Percentiles rank a stretch among this genome's conserved stretches.
phyloP scores from a whole-genome alignment of 164 flowering plant species.

The Vitis amurensis region DNA sequence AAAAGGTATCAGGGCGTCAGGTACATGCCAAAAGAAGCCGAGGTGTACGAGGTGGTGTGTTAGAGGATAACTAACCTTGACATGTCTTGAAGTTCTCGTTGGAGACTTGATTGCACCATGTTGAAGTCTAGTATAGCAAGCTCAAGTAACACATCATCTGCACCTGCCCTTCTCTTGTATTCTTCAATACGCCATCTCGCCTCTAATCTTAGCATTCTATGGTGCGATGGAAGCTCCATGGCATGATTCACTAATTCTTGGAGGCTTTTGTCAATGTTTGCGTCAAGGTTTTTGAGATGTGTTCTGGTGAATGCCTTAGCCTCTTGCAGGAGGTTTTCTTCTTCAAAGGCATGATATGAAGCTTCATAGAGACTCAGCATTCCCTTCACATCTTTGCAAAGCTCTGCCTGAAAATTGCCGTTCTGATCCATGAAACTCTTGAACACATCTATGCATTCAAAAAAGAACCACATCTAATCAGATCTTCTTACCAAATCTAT shows the following conservation, averaged over 20 bases:
- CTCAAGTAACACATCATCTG: slow-evolving; percentile 18
- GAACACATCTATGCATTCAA: slow-evolving; percentile 23
- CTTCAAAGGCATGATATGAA: slow-evolving; percentile 21
- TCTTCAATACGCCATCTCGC: slow-evolving; percentile 25
- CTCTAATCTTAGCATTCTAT: slow-evolving; percentile 19
- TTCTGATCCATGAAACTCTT: slow-evolving; percentile 19
- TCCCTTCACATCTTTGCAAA: slow-evolving; percentile 24
- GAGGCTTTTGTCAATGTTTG: neutral
- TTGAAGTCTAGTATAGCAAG: slow-evolving; percentile 35
- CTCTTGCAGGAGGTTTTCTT: slow-evolving; percentile 26
- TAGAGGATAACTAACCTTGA: slow-evolving; percentile 18
- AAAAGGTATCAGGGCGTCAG: too few species aligned
- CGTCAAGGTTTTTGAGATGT: slow-evolving; percentile 9
- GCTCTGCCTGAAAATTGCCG: slow-evolving; percentile 10
- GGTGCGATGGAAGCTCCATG: too few species aligned
- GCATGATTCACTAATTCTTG: slow-evolving; percentile 15
- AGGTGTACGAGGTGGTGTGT: too few species aligned
- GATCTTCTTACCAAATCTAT: too few species aligned
- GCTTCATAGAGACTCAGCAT: slow-evolving; percentile 36
- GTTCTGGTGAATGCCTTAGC: slow-evolving; percentile 20
- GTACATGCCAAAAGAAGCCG: too few species aligned
- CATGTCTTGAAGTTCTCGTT: slow-evolving; percentile 26
- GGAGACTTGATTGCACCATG: slow-evolving; percentile 20
- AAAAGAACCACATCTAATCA: neutral
- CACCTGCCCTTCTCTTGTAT: slow-evolving; percentile 6